Conservation (phyloP, 2,329 filamentous ascomycete species). For the Talaromyces sp. region DNA sequence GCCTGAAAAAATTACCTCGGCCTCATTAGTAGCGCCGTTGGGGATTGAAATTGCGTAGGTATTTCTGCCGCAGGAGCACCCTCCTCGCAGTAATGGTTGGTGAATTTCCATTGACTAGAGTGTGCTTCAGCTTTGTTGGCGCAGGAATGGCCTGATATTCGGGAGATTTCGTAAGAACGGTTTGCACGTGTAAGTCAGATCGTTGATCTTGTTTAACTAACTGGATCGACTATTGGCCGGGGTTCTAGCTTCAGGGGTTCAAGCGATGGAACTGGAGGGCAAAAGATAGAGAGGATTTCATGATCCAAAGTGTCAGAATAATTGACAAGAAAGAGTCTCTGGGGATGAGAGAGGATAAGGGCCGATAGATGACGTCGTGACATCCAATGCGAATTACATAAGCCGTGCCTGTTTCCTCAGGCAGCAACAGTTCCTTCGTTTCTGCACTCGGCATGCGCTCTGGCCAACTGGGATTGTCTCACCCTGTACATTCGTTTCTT, state of each 20-base stretch:
- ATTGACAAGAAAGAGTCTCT: not conserved
- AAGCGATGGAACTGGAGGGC: not conserved
- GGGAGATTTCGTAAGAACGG: not conserved
- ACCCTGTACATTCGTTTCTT: not conserved
- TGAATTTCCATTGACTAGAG: not conserved
- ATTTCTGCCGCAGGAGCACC: constrained; percentile 83
- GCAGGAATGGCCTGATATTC: not conserved
- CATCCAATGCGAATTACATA: not conserved
- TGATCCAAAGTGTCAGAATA: not conserved
- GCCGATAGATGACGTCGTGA: constrained; percentile 9
- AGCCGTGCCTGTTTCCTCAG: constrained; percentile 4
- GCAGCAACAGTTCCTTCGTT: not conserved
- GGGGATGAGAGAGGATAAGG: not conserved
- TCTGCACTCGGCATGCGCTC: not conserved
- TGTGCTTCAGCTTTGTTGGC: not conserved
- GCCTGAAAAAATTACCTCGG: constrained; percentile 73
- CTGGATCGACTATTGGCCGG: not conserved
- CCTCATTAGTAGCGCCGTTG: constrained; percentile 53
- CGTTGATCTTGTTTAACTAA: not conserved
- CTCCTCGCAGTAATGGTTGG: constrained; percentile 58
- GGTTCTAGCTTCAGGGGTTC: not conserved
- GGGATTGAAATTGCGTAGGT: constrained; percentile 75
- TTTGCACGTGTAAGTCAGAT: constrained; percentile 1
- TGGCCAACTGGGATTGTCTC: not conserved
- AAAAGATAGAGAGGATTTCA: not conserved